Evolutionary conservation across 2,329 filamentous ascomycete genomes (phyloP).

Genomic region (Lizonia empirigonia): DNA sequence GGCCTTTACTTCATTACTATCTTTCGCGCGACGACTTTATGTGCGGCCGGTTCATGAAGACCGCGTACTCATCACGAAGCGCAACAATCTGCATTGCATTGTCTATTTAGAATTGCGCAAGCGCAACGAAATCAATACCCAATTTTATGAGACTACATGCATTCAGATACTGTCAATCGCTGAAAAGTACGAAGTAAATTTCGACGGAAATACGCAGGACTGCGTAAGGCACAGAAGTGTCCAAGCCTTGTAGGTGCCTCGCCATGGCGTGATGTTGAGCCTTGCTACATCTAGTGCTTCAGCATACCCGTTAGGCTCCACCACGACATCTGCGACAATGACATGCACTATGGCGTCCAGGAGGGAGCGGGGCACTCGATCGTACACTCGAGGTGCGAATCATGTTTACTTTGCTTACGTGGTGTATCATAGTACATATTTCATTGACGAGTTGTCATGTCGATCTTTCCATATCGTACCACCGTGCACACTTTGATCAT

Average conservation of each 20-base stretch:
- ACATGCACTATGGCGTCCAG: conserved; percentile 4
- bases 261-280: conserved; percentile 7
- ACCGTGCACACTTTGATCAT: background rate
- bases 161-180: background rate
- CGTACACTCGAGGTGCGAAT: no score
- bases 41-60: conserved; percentile 10
- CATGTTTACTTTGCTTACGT: no score
- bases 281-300: conserved; percentile 9
- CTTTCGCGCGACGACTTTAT: conserved; percentile 9
- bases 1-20: background rate
- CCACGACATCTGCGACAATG: background rate
- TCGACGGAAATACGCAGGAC: no score
- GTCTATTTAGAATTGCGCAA: conserved; percentile 4
- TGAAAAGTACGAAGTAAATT: no score
- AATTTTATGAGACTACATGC: background rate
- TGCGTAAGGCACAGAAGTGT: background rate
- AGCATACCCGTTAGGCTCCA: conserved; percentile 4
- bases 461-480: background rate
- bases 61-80: conserved; percentile 8
- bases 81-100: conserved; percentile 5
- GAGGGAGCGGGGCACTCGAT: background rate
- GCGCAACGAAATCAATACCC: conserved; percentile 5
- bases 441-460: background rate
- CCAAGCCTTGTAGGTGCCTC: conserved; percentile 15
- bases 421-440: no score